Evolutionary conservation across 2,329 filamentous ascomycete species (phyloP), one percentile per base, ranked within the genome.

Genomic region (Ascochyta clinopodiicola): DNA sequence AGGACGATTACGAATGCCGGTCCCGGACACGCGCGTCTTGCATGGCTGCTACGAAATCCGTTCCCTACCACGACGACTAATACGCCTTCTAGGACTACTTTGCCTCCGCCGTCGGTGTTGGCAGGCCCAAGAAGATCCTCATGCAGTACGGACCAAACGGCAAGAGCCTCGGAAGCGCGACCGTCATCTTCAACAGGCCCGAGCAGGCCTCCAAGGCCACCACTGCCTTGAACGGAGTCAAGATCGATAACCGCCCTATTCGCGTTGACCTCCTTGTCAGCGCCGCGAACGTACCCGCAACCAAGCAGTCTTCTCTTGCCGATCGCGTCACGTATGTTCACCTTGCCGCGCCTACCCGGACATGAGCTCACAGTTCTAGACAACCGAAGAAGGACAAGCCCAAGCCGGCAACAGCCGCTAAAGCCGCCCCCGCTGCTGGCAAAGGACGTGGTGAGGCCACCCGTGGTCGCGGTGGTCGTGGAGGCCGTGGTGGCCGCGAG

Each of bases 191-290:
- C 81, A 79, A 79, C 76, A 91, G 91, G 71, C 79, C 88, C 24
- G 91, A 92, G 66, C 90, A 90, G 62, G 95, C 94, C 63, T 86
- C 86, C 73, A 91, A 92, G 79, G 95, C 95, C 58, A 90, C 92
- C 68, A 84, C 88, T 70, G 86, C 89, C 61, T 82, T 96, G 67
- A 96, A 99, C 70, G 92, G 92, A 60, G 86, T 97, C 56, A 86
- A 95, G 50, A 92, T 99, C 57, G 95, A 99, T 78, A 88, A 88
- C 71, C 87, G 88, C 64, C 90, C 92, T 24, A 94, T 99, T 81
- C 96, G 94, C 89, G 92, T 99, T 69, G 94, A 98, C 78, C 88
- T 99, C 61, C 86, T 99, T 51, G 86, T 96, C 60, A 89, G 91
- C 72, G 90, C 90, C 44, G 86, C 87, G 40, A 85, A 86, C 64